Evolutionary conservation across 2,329 filamentous ascomycete genomes (phyloP), one percentile per base, ranked within the genome.

Genomic region (Ophiobolus disseminans): DNA sequence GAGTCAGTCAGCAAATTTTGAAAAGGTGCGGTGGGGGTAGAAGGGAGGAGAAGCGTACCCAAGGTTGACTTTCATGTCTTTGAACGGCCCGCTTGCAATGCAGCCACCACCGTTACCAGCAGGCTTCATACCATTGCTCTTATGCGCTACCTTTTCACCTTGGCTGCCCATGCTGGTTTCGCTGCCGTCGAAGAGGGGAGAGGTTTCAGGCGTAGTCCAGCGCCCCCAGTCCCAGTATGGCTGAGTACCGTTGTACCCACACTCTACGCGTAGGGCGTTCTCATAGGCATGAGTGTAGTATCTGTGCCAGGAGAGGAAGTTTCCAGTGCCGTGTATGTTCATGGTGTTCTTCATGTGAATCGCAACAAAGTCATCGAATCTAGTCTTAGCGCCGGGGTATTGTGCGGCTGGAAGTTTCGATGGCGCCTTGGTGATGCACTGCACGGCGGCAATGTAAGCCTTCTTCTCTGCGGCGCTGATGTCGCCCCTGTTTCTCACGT

Each of bases 161-260:
- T 83, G 78, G 16, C 80, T 78, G 30, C 77, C 58, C 47, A 73
- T 69, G 31, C 76, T 73, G 45, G 78, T 81, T 20, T 77, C 77
- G 57, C 77, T 79, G 40, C 83, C 82, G 55, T 83, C 81, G 54
- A 86, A 85, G 42, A 86, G 65, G 13, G 81, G 78, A 1, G 80
- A 82, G 36, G 76, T 75, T 57, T 67, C 58, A 1, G 69, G 68
- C 47, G 81, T 78, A 2, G 69, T 70, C 63, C 75, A 78, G 48
- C 76, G 74, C 9, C 76, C 76, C 78, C 80, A 84, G 66, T 84
- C 79, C 74, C 78, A 80, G 69, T 82, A 83, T 43, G 76, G 76
- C 44, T 76, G 72, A 42, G 69, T 71, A 28, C 74, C 75, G 9
- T 62, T 72, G 58, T 76, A 78, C 20, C 73, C 75, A 51, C 77